phyloP scores from a whole-genome alignment of 1,284 basidiomycete species.

The Irpex sp. region DNA sequence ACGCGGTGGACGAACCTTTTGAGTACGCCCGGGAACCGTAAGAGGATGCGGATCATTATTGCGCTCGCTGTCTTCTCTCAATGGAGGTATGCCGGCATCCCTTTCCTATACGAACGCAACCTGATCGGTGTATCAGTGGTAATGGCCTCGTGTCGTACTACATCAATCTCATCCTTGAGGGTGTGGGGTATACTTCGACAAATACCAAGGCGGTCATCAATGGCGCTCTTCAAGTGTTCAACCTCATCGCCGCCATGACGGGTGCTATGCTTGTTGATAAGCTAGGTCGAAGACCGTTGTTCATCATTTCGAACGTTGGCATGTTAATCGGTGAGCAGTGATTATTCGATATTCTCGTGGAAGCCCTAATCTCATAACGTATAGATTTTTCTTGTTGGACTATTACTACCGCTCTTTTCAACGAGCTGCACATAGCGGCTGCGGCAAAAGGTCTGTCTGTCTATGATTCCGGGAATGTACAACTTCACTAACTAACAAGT shows the following conservation, averaged over 20 bases:
- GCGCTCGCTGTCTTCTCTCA: slow-evolving; percentile 58
- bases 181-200: slow-evolving; percentile 47
- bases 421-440: slow-evolving; percentile 35
- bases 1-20: slow-evolving; percentile 48
- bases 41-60: slow-evolving; percentile 51
- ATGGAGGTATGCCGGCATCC: slow-evolving; percentile 45
- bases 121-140: slow-evolving; percentile 32
- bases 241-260: slow-evolving; percentile 45
- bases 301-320: slow-evolving; percentile 57
- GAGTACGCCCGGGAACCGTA: slow-evolving; percentile 52
- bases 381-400: slow-evolving; percentile 56
- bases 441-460: slow-evolving; percentile 47
- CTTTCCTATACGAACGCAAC: background rate
- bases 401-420: slow-evolving; percentile 53
- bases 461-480: background rate
- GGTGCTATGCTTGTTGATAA: slow-evolving; percentile 57
- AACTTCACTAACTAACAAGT: background rate
- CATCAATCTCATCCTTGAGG: slow-evolving; percentile 57
- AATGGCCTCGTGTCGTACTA: slow-evolving; percentile 67
- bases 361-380: background rate
- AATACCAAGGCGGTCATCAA: slow-evolving; percentile 57
- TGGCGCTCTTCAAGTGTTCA: slow-evolving; percentile 48
- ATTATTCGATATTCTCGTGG: background rate
- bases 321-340: slow-evolving; percentile 51
- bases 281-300: slow-evolving; percentile 55